phyloP scores from a whole-genome alignment of 2,329 filamentous ascomycete species.

The Arthroderma sp. region DNA sequence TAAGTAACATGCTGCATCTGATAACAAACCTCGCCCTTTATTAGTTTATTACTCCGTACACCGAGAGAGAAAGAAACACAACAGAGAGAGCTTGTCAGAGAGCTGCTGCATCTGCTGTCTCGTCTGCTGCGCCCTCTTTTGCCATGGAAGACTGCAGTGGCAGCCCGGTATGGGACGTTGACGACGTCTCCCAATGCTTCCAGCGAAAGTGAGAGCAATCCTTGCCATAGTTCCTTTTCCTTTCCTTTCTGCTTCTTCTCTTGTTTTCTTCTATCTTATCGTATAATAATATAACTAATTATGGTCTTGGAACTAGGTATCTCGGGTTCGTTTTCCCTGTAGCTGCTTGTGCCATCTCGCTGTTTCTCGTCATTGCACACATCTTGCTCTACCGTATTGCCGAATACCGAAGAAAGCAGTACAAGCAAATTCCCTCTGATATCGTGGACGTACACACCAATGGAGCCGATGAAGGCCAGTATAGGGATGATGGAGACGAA shows the following conservation, averaged over 20 bases:
- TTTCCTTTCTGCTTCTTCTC: conserved; percentile 1
- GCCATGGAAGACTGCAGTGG: conserved; percentile 46
- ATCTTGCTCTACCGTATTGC: conserved; percentile 43
- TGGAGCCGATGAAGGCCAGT: conserved; percentile 44
- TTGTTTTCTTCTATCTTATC: background rate
- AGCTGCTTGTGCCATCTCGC: conserved; percentile 55
- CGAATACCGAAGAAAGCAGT: conserved; percentile 44
- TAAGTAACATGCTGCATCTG: background rate
- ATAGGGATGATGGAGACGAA: conserved; percentile 44
- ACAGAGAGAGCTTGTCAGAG: background rate
- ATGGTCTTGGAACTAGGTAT: conserved; percentile 33
- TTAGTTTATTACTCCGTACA: background rate
- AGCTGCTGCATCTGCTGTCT: background rate
- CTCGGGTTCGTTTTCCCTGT: conserved; percentile 71
- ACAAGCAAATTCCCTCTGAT: conserved; percentile 37
- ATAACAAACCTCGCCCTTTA: background rate
- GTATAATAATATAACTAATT: background rate
- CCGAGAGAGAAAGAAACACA: background rate
- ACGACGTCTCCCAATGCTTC: conserved; percentile 53
- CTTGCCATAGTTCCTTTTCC: background rate
- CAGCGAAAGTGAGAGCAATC: conserved; percentile 41
- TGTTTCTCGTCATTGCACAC: conserved; percentile 53
- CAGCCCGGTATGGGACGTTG: conserved; percentile 47
- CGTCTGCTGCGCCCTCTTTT: background rate
- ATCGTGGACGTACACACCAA: conserved; percentile 39